A percentile compares a stretch with the other conserved stretches of the same genome.
Conservation (phyloP, 2,329 filamentous ascomycete genomes). For the Claviceps quebecensis region DNA sequence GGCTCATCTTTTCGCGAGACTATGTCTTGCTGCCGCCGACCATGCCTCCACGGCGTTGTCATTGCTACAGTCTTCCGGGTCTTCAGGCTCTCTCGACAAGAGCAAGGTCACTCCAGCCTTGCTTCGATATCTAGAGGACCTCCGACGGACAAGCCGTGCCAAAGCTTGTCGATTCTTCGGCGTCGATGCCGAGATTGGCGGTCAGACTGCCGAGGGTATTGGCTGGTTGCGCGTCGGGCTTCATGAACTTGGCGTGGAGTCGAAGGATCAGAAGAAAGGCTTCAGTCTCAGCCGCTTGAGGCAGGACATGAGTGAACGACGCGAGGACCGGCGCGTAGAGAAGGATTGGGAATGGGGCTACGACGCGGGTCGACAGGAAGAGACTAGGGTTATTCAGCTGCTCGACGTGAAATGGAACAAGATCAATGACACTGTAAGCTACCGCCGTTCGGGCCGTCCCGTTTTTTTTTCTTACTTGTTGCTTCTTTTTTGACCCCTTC, state of each 20-base stretch:
- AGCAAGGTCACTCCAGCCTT: slow-evolving; percentile 51
- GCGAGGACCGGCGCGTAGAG: slow-evolving; percentile 67
- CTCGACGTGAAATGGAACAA: slow-evolving; percentile 80
- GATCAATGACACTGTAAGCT: slow-evolving; percentile 74
- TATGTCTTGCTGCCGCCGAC: slow-evolving; percentile 79
- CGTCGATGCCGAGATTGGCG: slow-evolving; percentile 72
- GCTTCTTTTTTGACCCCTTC: background rate
- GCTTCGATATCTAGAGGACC: slow-evolving; percentile 59
- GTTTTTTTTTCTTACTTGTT: background rate
- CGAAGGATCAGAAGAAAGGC: slow-evolving; percentile 36
- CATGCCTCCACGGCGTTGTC: slow-evolving; percentile 63
- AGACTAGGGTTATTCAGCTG: slow-evolving; percentile 74
- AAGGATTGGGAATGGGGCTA: slow-evolving; percentile 61
- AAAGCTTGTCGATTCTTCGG: slow-evolving; percentile 84
- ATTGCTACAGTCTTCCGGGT: slow-evolving; percentile 27
- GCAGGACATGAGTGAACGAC: slow-evolving; percentile 61
- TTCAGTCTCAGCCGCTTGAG: slow-evolving; percentile 49
- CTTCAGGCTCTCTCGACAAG: slow-evolving; percentile 11
- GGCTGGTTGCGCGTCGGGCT: slow-evolving; percentile 73
- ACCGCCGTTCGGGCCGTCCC: slow-evolving; percentile 1
- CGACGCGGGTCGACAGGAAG: slow-evolving; percentile 75
- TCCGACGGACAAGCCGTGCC: slow-evolving; percentile 61
- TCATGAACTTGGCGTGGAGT: slow-evolving; percentile 56
- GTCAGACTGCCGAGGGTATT: slow-evolving; percentile 70
- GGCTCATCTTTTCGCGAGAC: slow-evolving; percentile 71